These are phyloP conservation scores for Physcia stellaris DNA, from an alignment of 495 filamentous ascomycete species.

Conservation along the genomic window DNA sequence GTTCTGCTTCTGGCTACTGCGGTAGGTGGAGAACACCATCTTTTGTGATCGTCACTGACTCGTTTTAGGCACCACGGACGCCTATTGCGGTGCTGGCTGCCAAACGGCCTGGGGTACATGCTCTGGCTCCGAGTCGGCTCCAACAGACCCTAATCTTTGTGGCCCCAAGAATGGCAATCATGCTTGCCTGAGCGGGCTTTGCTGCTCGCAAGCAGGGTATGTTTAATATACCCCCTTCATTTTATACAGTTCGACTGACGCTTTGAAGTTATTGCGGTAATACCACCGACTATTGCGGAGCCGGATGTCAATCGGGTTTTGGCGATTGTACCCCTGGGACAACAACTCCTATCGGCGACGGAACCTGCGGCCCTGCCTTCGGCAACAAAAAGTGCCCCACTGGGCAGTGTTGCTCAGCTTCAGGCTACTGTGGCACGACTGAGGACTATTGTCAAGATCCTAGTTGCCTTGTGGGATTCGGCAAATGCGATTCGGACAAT, in stretches of 20 bases:
- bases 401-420: constrained; percentile 47
- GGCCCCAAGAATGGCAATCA: constrained; percentile 4
- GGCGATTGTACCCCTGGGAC: constrained; percentile 27
- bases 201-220: constrained; percentile 4
- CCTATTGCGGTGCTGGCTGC: constrained; percentile 39
- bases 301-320: constrained; percentile 33
- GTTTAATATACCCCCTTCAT: too few relatives aligned
- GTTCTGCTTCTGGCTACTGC: constrained; percentile 10
- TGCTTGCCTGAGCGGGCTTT: constrained; percentile 4
- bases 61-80: constrained; percentile 23
- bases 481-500: constrained; percentile 54
- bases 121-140: background rate
- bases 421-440: constrained; percentile 46
- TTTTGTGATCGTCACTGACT: background rate
- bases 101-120: constrained; percentile 22
- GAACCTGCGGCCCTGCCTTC: constrained; percentile 26
- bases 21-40: constrained; percentile 2
- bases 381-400: constrained; percentile 33
- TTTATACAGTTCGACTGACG: too few relatives aligned
- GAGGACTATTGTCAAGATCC: constrained; percentile 52
- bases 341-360: constrained; percentile 12
- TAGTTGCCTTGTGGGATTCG: constrained; percentile 56
- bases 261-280: constrained; percentile 38
- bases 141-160: constrained; percentile 1
- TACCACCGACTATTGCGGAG: constrained; percentile 34